phyloP scores from a whole-genome alignment of 2,329 filamentous ascomycete species.

The Botrytis tulipae region DNA sequence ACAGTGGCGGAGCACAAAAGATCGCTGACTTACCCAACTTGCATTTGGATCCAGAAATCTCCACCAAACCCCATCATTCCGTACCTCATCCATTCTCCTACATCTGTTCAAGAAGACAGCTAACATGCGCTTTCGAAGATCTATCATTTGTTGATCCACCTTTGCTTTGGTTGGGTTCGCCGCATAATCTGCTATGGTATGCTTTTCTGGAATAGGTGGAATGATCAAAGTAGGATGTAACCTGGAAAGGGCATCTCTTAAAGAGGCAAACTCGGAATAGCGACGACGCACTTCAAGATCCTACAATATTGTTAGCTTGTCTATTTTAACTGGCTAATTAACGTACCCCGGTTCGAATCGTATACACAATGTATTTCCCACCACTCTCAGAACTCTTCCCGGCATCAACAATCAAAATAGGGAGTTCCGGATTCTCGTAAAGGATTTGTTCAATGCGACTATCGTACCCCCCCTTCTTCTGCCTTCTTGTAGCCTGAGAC shows the following conservation, averaged over 20 bases:
- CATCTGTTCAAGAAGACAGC: conserved; percentile 94
- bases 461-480: conserved; percentile 84
- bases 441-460: conserved; percentile 97
- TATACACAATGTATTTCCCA: conserved; percentile 94
- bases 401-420: conserved; percentile 89
- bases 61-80: conserved; percentile 95
- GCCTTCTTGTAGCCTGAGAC: conserved; percentile 49
- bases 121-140: conserved; percentile 93
- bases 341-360: conserved; percentile 84
- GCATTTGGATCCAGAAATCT: conserved; percentile 96
- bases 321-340: not conserved
- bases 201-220: conserved; percentile 96
- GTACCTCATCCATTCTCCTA: conserved; percentile 84
- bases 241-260: conserved; percentile 83
- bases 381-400: conserved; percentile 93
- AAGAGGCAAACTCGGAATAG: conserved; percentile 94
- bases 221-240: conserved; percentile 94
- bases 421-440: conserved; percentile 87
- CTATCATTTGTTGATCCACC: conserved; percentile 95
- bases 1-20: not conserved
- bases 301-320: conserved; percentile 47
- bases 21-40: conserved; percentile 74
- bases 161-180: conserved; percentile 97
- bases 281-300: conserved; percentile 91
- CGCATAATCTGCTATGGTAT: conserved; percentile 97